Conservation (phyloP, 1,139 yeast species). For the Candida gigantensis region DNA sequence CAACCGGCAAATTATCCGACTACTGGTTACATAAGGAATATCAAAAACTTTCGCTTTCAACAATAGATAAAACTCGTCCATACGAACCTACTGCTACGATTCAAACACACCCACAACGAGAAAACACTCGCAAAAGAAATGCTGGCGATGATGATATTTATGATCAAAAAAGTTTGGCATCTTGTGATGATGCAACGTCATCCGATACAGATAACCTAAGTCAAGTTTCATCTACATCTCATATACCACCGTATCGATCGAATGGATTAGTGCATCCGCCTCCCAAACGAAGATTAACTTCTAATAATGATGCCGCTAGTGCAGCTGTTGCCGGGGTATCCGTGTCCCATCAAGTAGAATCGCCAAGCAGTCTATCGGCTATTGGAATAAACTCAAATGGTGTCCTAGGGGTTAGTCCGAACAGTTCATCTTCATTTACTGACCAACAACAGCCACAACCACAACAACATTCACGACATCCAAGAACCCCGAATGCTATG, state of each 20-base stretch:
- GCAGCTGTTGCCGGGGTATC: too few species aligned
- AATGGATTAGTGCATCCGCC: constrained; percentile 31
- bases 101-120: constrained; percentile 12
- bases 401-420: constrained; percentile 4
- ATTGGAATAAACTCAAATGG: constrained; percentile 6
- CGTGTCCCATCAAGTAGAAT: constrained; percentile 10
- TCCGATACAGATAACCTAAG: constrained; percentile 38
- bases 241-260: constrained; percentile 15
- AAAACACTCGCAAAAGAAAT: constrained; percentile 29
- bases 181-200: constrained; percentile 39
- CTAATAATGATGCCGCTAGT: constrained; percentile 6
- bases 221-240: constrained; percentile 21
- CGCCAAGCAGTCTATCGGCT: constrained; percentile 11
- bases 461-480: constrained; percentile 20
- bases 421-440: constrained; percentile 5
- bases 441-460: too few species aligned
- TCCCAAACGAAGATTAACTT: constrained; percentile 40
- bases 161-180: constrained; percentile 22
- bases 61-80: constrained; percentile 20
- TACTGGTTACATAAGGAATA: constrained; percentile 37
- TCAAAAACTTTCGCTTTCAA: constrained; percentile 25
- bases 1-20: constrained; percentile 36
- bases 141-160: constrained; percentile 17
- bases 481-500: constrained; percentile 34
- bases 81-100: constrained; percentile 18